phyloP scores from a whole-genome alignment of 441 rosid species.

The Brassica balearica region DNA sequence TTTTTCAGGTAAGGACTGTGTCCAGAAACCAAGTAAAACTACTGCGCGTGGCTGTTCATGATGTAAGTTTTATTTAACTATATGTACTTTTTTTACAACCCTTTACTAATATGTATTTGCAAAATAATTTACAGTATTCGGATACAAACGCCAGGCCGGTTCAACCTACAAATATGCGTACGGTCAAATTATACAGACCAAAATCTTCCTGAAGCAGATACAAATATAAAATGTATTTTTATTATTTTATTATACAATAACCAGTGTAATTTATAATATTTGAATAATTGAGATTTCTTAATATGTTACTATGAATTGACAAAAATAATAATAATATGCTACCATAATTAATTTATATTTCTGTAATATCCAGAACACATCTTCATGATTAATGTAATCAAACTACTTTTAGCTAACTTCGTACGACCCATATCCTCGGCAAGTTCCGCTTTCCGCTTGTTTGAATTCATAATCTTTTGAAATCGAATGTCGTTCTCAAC shows the following conservation, averaged over 20 bases:
- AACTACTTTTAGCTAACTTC: too few relatives aligned
- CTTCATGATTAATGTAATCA: too few relatives aligned
- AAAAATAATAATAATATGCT: background rate
- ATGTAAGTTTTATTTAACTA: conserved; percentile 33
- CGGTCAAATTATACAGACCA: conserved; percentile 54
- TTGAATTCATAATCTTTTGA: too few relatives aligned
- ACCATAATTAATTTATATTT: background rate
- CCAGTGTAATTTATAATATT: background rate
- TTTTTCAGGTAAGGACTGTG: conserved; percentile 33
- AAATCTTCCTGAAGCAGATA: conserved; percentile 10
- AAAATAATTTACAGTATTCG: conserved; percentile 52
- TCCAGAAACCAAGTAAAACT: conserved; percentile 22
- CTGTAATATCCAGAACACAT: background rate
- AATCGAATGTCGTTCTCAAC: too few relatives aligned
- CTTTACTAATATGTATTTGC: background rate
- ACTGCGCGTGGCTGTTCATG: conserved; percentile 42
- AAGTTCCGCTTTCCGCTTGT: too few relatives aligned
- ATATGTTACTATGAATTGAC: too few relatives aligned
- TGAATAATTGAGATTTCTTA: background rate
- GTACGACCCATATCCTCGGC: too few relatives aligned
- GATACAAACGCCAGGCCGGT: conserved; percentile 73
- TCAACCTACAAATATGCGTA: conserved; percentile 55
- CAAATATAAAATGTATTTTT: conserved; percentile 5
- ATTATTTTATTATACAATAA: background rate
- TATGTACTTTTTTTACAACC: background rate